Evolutionary conservation across 257 asterid species (phyloP), one percentile per base, ranked within the genome.

Genomic region (Solanum dulcamara): DNA sequence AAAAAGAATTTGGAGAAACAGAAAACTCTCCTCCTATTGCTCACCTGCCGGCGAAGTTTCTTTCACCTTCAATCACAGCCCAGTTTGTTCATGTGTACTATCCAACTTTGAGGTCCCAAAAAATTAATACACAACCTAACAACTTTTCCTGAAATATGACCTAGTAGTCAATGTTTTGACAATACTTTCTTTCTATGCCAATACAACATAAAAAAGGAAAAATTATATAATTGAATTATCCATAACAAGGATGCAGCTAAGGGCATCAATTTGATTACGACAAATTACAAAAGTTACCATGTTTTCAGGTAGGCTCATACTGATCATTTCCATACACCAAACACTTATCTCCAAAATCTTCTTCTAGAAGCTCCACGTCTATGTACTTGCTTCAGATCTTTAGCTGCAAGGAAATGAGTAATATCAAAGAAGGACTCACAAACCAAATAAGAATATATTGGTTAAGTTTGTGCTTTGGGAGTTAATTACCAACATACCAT

Each of bases 351-450:
- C 86, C 91, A 81, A 80, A 92, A 84, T 81, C 91, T 83, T 84
- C 93, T 87, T 86, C 82, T 83, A 74, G 89, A 57, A 84, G 89
- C 26, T 85, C 94, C 91, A 14, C 88, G 94, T 81, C 85, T 88
- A 20, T 46, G 88, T 32, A 85, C 80, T 72, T 91, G 89, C 89
- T 91, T 92, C 40, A 87, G 89, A 66, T 90, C 92, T 60, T 86
- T 85, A 51, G 72, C 99, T 95, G 97, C 40, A 59, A 83, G 83
- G 9, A 79, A 20, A 79, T 79, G 20, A 48, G 62, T 20, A 79
- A 48, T 70, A 30, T 79, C 18, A 79, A 10, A 24, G 81, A 38
- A 15, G 64, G 57, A 30, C 50, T 20, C 2, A 7, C 50, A 70
- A 70, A 37, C 18, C 50, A 37, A 20, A 70, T 10, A 70, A 37